Evolutionary conservation across 1,139 yeast genomes (phyloP), one percentile per base, ranked within the genome.

Genomic region (Saccharomyces hybrid): DNA sequence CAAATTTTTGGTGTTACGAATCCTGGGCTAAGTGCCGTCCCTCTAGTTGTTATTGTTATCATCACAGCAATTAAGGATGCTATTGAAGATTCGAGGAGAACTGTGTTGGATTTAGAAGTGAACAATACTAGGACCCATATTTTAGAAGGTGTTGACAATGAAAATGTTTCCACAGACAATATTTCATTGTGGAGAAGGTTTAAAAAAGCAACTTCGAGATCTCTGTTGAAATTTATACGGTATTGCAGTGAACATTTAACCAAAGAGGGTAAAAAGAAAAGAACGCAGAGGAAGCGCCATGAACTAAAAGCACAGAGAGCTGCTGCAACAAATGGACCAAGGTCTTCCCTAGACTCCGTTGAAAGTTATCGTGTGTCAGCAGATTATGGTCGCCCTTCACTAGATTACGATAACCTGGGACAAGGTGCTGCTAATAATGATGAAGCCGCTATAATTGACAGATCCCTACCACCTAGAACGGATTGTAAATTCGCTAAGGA

Each of bases 21-120:
- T 58, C 96, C 98, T 1, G 97, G 90, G 1, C 73, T 93, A 61
- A 86, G 95, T 5, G 91, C 96, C 1, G 97, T 90, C 47, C 99
- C 99, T 2, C 81, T 93, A 70, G 87, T 91, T 71, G 96, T 89
- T 52, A 91, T 93, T 75, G 96, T 93, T 44, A 74, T 79, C 55
- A 79, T 93, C 55, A 93, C 98, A 1, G 97, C 95, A 14, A 73
- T 88, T 58, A 91, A 91, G 68, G 99, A 93, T 73, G 97, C 96
- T 0, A 77, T 93, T 59, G 99, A 93, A 71, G 99, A 93, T 72
- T 91, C 89, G 56, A 80, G 95, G 63, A 81, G 99, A 68, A 84
- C 89, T 0, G 73, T 80, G 3, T 77, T 85, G 60, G 99, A 93
- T 71, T 73, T 83, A 61, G 96, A 91, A 64, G 82, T 93, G 61